Conservation (phyloP, 2,329 filamentous ascomycete genomes). For the Hymenoscyphus infarciens region DNA sequence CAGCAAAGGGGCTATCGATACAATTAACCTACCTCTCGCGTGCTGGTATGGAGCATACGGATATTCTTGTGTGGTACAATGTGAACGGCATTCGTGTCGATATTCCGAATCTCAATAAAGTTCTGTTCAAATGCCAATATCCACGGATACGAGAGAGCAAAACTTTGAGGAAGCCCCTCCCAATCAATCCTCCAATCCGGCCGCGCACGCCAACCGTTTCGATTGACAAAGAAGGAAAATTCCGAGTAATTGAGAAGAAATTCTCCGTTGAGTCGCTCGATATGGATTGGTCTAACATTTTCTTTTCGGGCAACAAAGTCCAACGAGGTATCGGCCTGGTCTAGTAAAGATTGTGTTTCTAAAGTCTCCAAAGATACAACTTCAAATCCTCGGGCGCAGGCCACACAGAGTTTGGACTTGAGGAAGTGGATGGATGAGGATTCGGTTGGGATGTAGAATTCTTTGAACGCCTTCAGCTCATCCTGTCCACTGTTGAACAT, state of each 20-base stretch:
- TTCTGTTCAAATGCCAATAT: conserved; percentile 96
- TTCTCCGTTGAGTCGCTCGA: conserved; percentile 93
- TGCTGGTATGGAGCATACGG: conserved; percentile 94
- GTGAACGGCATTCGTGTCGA: conserved; percentile 91
- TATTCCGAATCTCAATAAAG: conserved; percentile 94
- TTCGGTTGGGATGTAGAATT: conserved; percentile 98
- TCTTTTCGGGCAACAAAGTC: conserved; percentile 96
- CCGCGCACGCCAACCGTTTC: conserved; percentile 93
- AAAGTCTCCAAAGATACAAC: conserved; percentile 94
- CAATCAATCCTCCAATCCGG: conserved; percentile 97
- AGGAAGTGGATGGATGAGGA: conserved; percentile 98
- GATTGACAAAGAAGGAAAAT: conserved; percentile 98
- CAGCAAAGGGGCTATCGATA: conserved; percentile 22
- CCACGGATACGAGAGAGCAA: conserved; percentile 94
- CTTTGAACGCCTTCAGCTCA: conserved; percentile 93
- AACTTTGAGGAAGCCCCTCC: conserved; percentile 89
- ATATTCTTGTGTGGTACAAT: conserved; percentile 97
- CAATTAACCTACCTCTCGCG: conserved; percentile 72
- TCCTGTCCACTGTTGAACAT: conserved; percentile 95
- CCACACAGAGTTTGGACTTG: conserved; percentile 93
- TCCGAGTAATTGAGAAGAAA: conserved; percentile 98
- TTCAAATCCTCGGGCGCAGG: conserved; percentile 92
- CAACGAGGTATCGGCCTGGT: conserved; percentile 95
- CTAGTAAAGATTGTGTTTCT: conserved; percentile 94
- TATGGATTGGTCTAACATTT: conserved; percentile 91